phyloP scores from a whole-genome alignment of 768 basidiomycete species.

The Lentinula detonsa region DNA sequence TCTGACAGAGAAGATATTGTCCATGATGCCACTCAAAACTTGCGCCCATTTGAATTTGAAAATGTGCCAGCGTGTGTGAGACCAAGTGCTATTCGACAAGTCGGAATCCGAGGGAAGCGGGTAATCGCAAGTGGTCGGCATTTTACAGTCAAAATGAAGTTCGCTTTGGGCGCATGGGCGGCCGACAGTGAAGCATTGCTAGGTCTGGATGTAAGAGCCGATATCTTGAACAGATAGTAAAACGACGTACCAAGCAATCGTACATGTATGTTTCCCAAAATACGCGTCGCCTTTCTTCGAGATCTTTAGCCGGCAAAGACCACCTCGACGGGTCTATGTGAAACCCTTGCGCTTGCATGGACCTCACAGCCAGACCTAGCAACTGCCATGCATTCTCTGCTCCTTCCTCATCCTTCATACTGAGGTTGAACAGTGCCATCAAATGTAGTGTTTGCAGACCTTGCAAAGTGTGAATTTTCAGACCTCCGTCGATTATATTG shows the following conservation, averaged over 20 bases:
- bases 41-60: slow-evolving; percentile 17
- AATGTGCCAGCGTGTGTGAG: slow-evolving; percentile 15
- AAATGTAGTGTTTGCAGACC: slow-evolving; percentile 16
- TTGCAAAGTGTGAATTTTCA: slow-evolving; percentile 15
- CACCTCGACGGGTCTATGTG: slow-evolving; percentile 18
- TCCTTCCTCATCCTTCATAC: slow-evolving; percentile 13
- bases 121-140: slow-evolving; percentile 17
- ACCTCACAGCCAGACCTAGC: slow-evolving; percentile 16
- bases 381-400: slow-evolving; percentile 18
- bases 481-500: slow-evolving; percentile 9
- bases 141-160: slow-evolving; percentile 17
- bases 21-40: slow-evolving; percentile 14
- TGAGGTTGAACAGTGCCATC: slow-evolving; percentile 15
- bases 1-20: slow-evolving; percentile 14
- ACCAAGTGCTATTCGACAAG: slow-evolving; percentile 9
- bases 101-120: slow-evolving; percentile 17
- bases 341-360: slow-evolving; percentile 18
- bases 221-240: not conserved
- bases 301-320: slow-evolving; percentile 12
- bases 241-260: slow-evolving; percentile 13
- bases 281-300: slow-evolving; percentile 17
- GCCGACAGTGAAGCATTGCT: slow-evolving; percentile 19
- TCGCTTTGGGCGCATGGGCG: slow-evolving; percentile 16
- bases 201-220: not conserved
- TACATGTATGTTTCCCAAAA: slow-evolving; percentile 17